Conservation (phyloP, 805 yeast species). For the Hanseniaspora thailandica region DNA sequence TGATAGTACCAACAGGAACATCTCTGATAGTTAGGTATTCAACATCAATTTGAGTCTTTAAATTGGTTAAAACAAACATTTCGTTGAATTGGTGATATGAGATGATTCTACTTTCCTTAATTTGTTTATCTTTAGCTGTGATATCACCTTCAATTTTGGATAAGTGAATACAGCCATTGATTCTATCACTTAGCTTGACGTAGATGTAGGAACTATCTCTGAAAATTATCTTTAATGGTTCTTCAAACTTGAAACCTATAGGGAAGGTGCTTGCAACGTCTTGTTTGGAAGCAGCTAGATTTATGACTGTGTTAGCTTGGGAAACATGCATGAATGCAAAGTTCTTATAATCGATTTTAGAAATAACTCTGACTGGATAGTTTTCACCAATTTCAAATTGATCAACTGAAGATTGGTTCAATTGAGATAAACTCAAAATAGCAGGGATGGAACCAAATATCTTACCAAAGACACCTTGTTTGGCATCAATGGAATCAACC, state of each 20-base stretch:
- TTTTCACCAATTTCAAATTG: constrained; percentile 56
- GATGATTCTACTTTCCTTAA: constrained; percentile 64
- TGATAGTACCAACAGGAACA: constrained; percentile 60
- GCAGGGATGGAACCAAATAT: constrained; percentile 67
- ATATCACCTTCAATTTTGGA: constrained; percentile 46
- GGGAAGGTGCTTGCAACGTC: constrained; percentile 57
- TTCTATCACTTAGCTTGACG: constrained; percentile 44
- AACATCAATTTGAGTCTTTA: constrained; percentile 50
- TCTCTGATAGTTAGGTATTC: constrained; percentile 59
- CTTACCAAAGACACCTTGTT: constrained; percentile 56
- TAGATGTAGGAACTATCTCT: constrained; percentile 47
- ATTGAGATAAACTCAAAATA: constrained; percentile 56
- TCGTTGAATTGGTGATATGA: constrained; percentile 61
- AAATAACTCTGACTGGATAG: constrained; percentile 56
- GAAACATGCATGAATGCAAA: constrained; percentile 54
- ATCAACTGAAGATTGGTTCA: constrained; percentile 41
- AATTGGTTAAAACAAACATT: constrained; percentile 53
- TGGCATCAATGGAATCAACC: constrained; percentile 43
- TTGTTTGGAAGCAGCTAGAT: constrained; percentile 21
- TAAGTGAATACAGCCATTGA: constrained; percentile 64
- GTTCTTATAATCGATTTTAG: constrained; percentile 39
- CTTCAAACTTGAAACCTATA: constrained; percentile 51
- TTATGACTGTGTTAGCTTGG: constrained; percentile 42
- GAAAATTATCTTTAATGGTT: constrained; percentile 36
- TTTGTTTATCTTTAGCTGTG: constrained; percentile 44